These are phyloP conservation scores for Cocos nucifera DNA, from an alignment of 176 grass and related monocot genomes.

Conservation along the genomic window DNA sequence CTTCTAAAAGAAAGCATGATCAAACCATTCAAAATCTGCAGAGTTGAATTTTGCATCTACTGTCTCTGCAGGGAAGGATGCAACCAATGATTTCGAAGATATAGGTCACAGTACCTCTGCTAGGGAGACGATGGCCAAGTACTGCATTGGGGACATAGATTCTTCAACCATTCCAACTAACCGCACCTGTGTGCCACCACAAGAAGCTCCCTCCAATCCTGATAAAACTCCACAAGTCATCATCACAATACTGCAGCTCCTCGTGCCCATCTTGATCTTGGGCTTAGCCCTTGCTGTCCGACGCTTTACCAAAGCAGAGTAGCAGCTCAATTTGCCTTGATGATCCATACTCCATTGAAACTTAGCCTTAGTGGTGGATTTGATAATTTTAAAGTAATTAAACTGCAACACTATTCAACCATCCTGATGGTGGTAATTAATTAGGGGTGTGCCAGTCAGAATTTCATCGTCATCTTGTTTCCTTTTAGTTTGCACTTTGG, in stretches of 20 bases:
- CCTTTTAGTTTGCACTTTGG: too few species aligned
- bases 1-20: too few species aligned
- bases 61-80: constrained; percentile 56
- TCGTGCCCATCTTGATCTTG: constrained; percentile 52
- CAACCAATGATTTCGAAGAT: constrained; percentile 65
- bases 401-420: too few species aligned
- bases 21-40: too few species aligned
- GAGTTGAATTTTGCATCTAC: too few species aligned
- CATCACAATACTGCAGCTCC: constrained; percentile 46
- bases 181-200: neutral
- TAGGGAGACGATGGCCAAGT: constrained; percentile 53
- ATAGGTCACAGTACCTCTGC: constrained; percentile 54
- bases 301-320: constrained; percentile 39
- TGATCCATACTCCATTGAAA: too few species aligned
- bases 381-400: too few species aligned
- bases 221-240: neutral
- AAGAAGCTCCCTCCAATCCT: neutral
- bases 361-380: too few species aligned
- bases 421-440: too few species aligned
- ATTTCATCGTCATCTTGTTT: too few species aligned
- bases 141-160: constrained; percentile 59
- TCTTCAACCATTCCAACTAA: constrained; percentile 32
- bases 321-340: neutral
- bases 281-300: constrained; percentile 53
- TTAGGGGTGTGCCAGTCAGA: too few species aligned